Percentiles rank a stretch among this genome's conserved stretches.
phyloP scores from a whole-genome alignment of 441 rosid species.

The Dalechampia spathulata region DNA sequence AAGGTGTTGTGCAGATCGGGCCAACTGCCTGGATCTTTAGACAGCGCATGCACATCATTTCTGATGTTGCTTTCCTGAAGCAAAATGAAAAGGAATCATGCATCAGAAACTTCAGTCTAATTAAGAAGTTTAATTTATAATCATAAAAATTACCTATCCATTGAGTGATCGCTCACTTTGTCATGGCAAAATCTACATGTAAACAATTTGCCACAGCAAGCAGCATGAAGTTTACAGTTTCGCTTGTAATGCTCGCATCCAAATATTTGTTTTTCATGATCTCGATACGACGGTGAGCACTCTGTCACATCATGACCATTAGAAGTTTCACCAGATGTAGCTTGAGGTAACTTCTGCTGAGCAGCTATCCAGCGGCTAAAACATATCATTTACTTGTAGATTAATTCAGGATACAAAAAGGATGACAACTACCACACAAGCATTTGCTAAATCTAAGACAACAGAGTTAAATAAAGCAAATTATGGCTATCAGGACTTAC shows the following conservation, averaged over 20 bases:
- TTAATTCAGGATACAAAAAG: slow-evolving; percentile 3
- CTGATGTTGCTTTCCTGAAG: slow-evolving; percentile 70
- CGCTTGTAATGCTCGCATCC: slow-evolving; percentile 89
- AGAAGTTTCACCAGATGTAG: slow-evolving; percentile 30
- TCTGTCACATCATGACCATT: slow-evolving; percentile 42
- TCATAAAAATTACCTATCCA: slow-evolving; percentile 57
- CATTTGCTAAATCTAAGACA: neutral
- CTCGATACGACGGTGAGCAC: slow-evolving; percentile 56
- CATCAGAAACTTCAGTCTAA: slow-evolving; percentile 9
- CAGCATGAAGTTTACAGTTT: slow-evolving; percentile 76
- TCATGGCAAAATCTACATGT: slow-evolving; percentile 89
- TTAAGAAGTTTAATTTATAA: slow-evolving; percentile 6
- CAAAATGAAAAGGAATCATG: slow-evolving; percentile 11
- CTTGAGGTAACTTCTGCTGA: slow-evolving; percentile 52
- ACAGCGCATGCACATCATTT: slow-evolving; percentile 94
- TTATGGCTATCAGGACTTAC: slow-evolving; percentile 21
- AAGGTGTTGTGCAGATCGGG: slow-evolving; percentile 50
- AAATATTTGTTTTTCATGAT: slow-evolving; percentile 45
- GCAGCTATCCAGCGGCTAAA: slow-evolving; percentile 80
- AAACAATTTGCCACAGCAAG: slow-evolving; percentile 72
- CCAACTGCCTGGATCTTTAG: slow-evolving; percentile 64
- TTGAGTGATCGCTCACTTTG: slow-evolving; percentile 74
- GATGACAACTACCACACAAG: neutral
- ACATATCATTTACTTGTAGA: slow-evolving; percentile 9
- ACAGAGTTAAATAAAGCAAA: neutral